Evolutionary conservation across 805 yeast genomes (phyloP).

Genomic region (Candida sphagnicola): DNA sequence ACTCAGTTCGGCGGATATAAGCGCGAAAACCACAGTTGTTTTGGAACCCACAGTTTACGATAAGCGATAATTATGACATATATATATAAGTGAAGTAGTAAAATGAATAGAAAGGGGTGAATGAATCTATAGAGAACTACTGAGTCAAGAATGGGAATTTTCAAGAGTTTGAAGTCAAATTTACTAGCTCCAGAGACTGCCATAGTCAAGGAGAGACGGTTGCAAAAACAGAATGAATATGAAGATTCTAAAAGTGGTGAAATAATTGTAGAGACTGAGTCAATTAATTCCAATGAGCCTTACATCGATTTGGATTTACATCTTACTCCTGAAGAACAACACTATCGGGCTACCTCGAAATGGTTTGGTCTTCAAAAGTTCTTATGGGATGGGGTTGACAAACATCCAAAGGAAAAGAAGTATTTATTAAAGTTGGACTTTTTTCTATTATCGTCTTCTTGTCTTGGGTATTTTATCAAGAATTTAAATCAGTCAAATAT

Average conservation of each 20-base stretch:
- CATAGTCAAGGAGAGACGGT: slow-evolving; percentile 1
- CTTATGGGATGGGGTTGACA: slow-evolving; percentile 36
- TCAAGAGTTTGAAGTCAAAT: neutral
- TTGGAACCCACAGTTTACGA: too few species aligned
- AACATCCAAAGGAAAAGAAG: slow-evolving; percentile 32
- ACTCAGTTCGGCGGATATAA: too few species aligned
- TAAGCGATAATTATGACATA: neutral
- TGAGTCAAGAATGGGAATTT: neutral
- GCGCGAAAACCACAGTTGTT: too few species aligned
- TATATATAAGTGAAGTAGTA: too few species aligned
- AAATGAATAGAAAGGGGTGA: too few species aligned
- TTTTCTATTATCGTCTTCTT: slow-evolving; percentile 50
- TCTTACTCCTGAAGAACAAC: slow-evolving; percentile 18
- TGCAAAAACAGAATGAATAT: neutral
- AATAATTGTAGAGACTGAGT: slow-evolving; percentile 1
- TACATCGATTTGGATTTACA: slow-evolving; percentile 18
- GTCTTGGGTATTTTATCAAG: slow-evolving; percentile 49
- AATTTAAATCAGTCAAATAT: slow-evolving; percentile 40
- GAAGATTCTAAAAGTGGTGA: neutral
- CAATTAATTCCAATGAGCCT: slow-evolving; percentile 10
- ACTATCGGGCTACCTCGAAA: slow-evolving; percentile 14
- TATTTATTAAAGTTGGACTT: slow-evolving; percentile 36
- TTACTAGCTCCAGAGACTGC: slow-evolving; percentile 1
- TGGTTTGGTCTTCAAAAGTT: slow-evolving; percentile 21
- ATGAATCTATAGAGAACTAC: too few species aligned